A percentile compares a stretch with the other conserved stretches of the same genome.
Evolutionary conservation across 805 yeast genomes (phyloP).

Genomic region (Blastobotrys terrestris): DNA sequence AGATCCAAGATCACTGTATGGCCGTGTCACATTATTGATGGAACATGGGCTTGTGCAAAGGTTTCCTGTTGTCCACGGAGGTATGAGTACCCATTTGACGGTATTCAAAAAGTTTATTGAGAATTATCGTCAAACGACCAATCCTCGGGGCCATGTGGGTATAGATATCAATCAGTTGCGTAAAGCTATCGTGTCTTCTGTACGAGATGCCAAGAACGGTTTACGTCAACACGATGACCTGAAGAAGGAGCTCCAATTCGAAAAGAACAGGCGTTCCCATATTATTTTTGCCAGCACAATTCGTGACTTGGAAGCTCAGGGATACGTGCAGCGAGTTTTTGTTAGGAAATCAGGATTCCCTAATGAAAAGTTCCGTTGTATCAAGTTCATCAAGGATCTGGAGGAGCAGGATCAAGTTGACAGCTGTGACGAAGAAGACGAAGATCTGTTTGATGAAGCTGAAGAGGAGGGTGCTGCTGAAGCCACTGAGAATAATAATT

Average conservation of each 20-base stretch:
- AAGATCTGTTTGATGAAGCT: conserved; percentile 30
- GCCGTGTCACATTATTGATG: conserved; percentile 29
- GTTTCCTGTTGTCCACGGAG: conserved; percentile 29
- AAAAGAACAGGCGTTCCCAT: conserved; percentile 22
- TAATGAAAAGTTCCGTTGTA: conserved; percentile 29
- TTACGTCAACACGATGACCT: conserved; percentile 32
- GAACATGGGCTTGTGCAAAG: conserved; percentile 32
- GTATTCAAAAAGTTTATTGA: conserved; percentile 30
- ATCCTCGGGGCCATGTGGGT: conserved; percentile 6
- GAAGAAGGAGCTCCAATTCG: conserved; percentile 35
- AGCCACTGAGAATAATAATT: conserved; percentile 5
- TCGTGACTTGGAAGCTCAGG: conserved; percentile 22
- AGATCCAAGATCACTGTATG: conserved; percentile 35
- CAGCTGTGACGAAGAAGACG: conserved; percentile 24
- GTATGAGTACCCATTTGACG: conserved; percentile 30
- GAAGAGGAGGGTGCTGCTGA: conserved; percentile 25
- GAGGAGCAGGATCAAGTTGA: conserved; percentile 27
- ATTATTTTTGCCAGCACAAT: conserved; percentile 23
- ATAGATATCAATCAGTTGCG: conserved; percentile 22
- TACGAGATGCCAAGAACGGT: conserved; percentile 27
- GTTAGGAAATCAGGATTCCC: conserved; percentile 31
- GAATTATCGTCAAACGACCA: conserved; percentile 19
- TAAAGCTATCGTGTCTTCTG: conserved; percentile 23
- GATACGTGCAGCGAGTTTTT: conserved; percentile 27
- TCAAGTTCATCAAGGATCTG: conserved; percentile 29